These are phyloP conservation scores for Macadamia tetraphylla DNA, from an alignment of 164 flowering plant species.

Conservation along the genomic window DNA sequence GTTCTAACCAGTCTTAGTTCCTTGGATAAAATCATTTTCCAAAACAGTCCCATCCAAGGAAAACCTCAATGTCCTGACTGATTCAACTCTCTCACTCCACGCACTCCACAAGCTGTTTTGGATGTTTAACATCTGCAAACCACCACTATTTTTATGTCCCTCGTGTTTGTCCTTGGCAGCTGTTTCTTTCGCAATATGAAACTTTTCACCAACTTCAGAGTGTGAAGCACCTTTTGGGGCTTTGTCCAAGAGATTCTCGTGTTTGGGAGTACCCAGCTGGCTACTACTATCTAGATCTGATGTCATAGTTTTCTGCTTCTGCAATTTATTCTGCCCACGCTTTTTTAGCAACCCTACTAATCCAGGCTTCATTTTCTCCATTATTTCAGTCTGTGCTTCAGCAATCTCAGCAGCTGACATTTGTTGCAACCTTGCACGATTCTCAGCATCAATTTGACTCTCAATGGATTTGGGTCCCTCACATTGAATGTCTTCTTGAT, in stretches of 20 bases:
- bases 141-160: slow-evolving; percentile 15
- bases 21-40: slow-evolving; percentile 22
- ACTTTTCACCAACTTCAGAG: slow-evolving; percentile 13
- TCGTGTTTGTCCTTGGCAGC: slow-evolving; percentile 11
- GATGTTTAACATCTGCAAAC: slow-evolving; percentile 14
- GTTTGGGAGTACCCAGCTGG: slow-evolving; percentile 7
- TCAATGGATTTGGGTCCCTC: slow-evolving; percentile 24
- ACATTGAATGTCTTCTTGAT: neutral
- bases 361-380: slow-evolving; percentile 61
- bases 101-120: slow-evolving; percentile 45
- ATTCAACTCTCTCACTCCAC: slow-evolving; percentile 89
- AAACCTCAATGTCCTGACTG: slow-evolving; percentile 68
- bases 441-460: slow-evolving; percentile 88
- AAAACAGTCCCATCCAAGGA: slow-evolving; percentile 66
- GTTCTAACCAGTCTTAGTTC: slow-evolving; percentile 24
- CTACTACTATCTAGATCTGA: slow-evolving; percentile 11
- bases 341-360: slow-evolving; percentile 46
- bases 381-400: slow-evolving; percentile 75
- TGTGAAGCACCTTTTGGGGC: slow-evolving; percentile 7
- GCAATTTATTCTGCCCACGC: slow-evolving; percentile 51
- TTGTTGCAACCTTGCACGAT: slow-evolving; percentile 41
- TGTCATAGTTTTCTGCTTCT: slow-evolving; percentile 25
- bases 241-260: slow-evolving; percentile 14
- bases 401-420: slow-evolving; percentile 82
- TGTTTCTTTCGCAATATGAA: slow-evolving; percentile 10